Conservation (phyloP, 2,329 filamentous ascomycete species). For the Lasiodiplodia hormozganensis region DNA sequence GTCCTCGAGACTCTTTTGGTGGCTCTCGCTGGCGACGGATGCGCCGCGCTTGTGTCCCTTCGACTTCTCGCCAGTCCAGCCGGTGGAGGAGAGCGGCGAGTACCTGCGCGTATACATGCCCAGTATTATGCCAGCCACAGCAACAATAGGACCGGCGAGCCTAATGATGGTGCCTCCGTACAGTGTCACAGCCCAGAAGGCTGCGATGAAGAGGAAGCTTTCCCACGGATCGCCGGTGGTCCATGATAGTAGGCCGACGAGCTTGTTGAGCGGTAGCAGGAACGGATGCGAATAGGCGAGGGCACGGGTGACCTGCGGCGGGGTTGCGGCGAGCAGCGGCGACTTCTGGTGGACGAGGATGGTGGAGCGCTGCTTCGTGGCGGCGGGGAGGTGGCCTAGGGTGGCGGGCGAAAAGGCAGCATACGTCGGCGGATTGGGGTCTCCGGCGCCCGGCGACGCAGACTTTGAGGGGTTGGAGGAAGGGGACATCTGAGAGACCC, state of each 20-base stretch:
- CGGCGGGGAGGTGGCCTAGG: slow-evolving; percentile 71
- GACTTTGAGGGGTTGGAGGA: slow-evolving; percentile 43
- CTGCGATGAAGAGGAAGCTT: slow-evolving; percentile 86
- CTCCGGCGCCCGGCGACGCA: slow-evolving; percentile 45
- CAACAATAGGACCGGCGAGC: slow-evolving; percentile 81
- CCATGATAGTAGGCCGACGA: slow-evolving; percentile 89
- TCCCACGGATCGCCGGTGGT: slow-evolving; percentile 94
- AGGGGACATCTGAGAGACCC: slow-evolving; percentile 51
- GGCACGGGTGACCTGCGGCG: slow-evolving; percentile 91
- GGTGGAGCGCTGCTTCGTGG: slow-evolving; percentile 80
- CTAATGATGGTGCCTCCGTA: slow-evolving; percentile 87
- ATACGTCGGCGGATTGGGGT: slow-evolving; percentile 72
- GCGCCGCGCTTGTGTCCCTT: slow-evolving; percentile 59
- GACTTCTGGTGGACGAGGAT: slow-evolving; percentile 98
- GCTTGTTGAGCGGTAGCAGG: slow-evolving; percentile 83
- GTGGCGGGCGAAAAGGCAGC: slow-evolving; percentile 90
- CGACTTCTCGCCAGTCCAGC: slow-evolving; percentile 71
- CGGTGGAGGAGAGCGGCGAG: slow-evolving; percentile 86
- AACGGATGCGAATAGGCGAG: slow-evolving; percentile 97
- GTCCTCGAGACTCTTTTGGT: slow-evolving; percentile 95
- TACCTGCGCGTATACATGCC: slow-evolving; percentile 94
- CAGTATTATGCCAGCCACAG: slow-evolving; percentile 79
- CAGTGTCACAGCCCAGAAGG: slow-evolving; percentile 84
- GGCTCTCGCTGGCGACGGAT: slow-evolving; percentile 69
- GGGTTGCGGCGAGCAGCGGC: slow-evolving; percentile 88